Conservation (phyloP, 257 asterid species). For the Cordia subcordata region DNA sequence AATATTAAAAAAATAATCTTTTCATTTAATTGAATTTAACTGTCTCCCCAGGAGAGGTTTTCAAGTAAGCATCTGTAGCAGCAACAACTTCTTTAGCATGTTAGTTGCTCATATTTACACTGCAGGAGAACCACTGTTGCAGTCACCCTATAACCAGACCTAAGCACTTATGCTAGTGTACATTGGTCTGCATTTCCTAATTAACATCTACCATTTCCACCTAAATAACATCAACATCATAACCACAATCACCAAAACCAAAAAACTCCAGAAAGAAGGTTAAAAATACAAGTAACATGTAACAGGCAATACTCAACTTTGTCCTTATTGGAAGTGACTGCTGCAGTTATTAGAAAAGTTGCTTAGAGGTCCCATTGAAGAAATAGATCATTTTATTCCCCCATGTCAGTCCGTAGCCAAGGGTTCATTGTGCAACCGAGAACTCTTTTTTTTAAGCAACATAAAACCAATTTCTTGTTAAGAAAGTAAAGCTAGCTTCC, state of each 20-base stretch:
- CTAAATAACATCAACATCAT: too few species aligned
- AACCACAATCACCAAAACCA: too few species aligned
- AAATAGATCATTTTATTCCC: neutral
- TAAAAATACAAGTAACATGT: too few species aligned
- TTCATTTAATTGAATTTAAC: neutral
- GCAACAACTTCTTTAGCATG: conserved; percentile 1
- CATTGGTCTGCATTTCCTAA: too few species aligned
- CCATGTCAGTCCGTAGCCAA: neutral
- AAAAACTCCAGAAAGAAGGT: too few species aligned
- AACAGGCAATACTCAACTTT: too few species aligned
- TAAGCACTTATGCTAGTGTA: neutral
- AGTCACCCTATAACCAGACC: too few species aligned
- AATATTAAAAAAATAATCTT: neutral
- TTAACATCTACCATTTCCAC: too few species aligned
- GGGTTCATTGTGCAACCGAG: neutral
- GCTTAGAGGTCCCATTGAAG: neutral
- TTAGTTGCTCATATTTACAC: neutral
- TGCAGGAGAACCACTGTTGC: neutral
- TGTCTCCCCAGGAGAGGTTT: neutral
- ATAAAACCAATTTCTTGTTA: neutral
- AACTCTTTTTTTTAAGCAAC: neutral
- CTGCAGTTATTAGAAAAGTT: neutral
- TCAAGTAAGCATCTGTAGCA: neutral
- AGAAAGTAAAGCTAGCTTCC: neutral
- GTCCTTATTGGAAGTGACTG: too few species aligned